Evolutionary conservation across 306 rosid genomes (phyloP), one percentile per base, ranked within the genome.

Genomic region (Phaseolus lunatus): DNA sequence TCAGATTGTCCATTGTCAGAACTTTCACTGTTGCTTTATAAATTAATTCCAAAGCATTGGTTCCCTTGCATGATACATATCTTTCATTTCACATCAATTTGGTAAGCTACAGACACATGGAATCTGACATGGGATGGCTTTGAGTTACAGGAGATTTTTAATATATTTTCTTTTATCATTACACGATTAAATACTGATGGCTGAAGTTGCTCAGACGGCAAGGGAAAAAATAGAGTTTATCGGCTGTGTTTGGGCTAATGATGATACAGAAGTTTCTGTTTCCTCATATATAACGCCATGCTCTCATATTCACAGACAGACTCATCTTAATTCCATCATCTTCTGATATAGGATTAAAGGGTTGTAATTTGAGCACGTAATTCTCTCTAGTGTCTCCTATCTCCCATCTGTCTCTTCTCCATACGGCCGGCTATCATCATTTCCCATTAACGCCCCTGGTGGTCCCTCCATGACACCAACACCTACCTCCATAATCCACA

Each of bases 351-450:
- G 5, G 81, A 88, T 85, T 81, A 86, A 88, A 89, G 85, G 87
- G 87, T 64, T 85, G 90, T 58, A 73, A 84, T 76, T 88, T 87
- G 83, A 61, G 85, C 92, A 86, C 95, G 90, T 89, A 86, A 86
- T 82, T 83, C 79, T 86, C 84, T 83, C 84, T 76, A 77, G 67
- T 89, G 96, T 88, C 80, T 86, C 97, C 92, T 72, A 69, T 81
- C 85, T 86, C 66, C 92, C 96, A 86, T 89, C 96, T 90, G 96
- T 92, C 92, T 83, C 96, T 87, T 88, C 87, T 86, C 82, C 83
- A 85, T 78, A 83, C 83, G 91, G 87, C 95, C 87, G 75, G 71
- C 81, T 79, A 37, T 88, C 88, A 83, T 82, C 89, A 78, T 82
- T 88, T 80, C 78, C 88, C 92, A 87, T 88, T 87, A 74, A 81